Conservation (phyloP, 75 land plant species). For the Cupressus sempervirens region DNA sequence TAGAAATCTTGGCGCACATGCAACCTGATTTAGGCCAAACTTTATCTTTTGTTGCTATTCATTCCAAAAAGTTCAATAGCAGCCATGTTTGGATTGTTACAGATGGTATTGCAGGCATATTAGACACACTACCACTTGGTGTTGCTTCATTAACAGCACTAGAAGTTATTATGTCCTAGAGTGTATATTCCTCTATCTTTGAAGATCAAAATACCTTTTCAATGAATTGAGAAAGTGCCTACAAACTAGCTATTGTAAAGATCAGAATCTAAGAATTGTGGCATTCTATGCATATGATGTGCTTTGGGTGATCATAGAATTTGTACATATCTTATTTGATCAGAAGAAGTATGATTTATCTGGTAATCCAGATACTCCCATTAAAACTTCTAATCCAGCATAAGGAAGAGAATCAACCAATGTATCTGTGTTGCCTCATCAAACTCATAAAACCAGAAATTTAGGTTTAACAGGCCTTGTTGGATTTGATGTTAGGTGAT, state of each 20-base stretch:
- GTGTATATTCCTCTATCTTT: constrained; percentile 28
- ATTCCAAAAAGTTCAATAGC: constrained; percentile 23
- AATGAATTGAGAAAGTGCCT: background rate
- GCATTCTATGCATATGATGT: constrained; percentile 30
- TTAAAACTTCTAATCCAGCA: no score
- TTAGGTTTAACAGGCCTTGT: constrained; percentile 29
- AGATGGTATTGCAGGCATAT: constrained; percentile 21
- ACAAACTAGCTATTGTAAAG: background rate
- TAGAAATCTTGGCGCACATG: constrained; percentile 37
- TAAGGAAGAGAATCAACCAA: constrained; percentile 16
- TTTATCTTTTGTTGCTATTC: constrained; percentile 23
- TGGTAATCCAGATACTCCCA: no score
- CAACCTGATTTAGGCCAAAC: constrained; percentile 20
- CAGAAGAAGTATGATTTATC: background rate
- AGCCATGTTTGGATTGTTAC: constrained; percentile 20
- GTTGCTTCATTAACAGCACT: constrained; percentile 15
- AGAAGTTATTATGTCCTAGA: constrained; percentile 31
- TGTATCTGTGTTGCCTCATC: constrained; percentile 12
- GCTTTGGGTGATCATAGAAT: constrained; percentile 16
- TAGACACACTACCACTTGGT: constrained; percentile 19
- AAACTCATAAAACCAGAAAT: constrained; percentile 15
- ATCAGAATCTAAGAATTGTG: background rate
- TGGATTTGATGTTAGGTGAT: constrained; percentile 35
- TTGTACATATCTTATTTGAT: background rate
- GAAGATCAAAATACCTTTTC: background rate